A percentile compares a stretch with the other conserved stretches of the same genome.
Evolutionary conservation across 352 stramenopile genomes (phyloP).

Genomic region (Pythium angustatum): DNA sequence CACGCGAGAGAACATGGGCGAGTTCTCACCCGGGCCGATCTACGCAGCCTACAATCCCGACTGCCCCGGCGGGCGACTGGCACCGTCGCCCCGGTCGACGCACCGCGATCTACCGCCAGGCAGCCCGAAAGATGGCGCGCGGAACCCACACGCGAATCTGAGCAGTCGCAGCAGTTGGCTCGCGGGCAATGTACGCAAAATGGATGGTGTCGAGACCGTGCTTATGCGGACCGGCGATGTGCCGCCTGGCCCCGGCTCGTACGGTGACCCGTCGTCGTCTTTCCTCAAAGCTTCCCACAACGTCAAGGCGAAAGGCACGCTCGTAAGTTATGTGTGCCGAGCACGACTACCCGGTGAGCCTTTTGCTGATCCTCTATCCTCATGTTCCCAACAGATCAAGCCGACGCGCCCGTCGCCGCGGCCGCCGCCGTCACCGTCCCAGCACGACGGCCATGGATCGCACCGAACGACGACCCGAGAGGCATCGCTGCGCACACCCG

Average conservation of each 20-base stretch:
- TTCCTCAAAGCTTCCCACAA: conserved; percentile 81
- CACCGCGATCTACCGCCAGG: conserved; percentile 40
- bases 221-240: conserved; percentile 73
- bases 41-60: conserved; percentile 75
- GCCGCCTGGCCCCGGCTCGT: conserved; percentile 65
- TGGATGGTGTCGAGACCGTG: conserved; percentile 69
- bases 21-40: conserved; percentile 84
- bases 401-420: conserved; percentile 29
- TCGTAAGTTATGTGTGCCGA: conserved; percentile 19
- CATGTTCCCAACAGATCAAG: conserved; percentile 15
- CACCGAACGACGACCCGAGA: conserved; percentile 18
- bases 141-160: conserved; percentile 73
- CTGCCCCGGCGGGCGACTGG: conserved; percentile 61
- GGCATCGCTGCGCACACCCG: conserved; percentile 26
- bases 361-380: background rate
- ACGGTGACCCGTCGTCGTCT: conserved; percentile 66
- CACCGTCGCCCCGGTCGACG: conserved; percentile 44
- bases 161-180: conserved; percentile 83
- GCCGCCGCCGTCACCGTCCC: conserved; percentile 7
- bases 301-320: conserved; percentile 40
- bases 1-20: conserved; percentile 83
- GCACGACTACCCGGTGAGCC: no score
- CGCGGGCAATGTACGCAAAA: conserved; percentile 74
- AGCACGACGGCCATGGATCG: conserved; percentile 8
- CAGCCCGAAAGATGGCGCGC: conserved; percentile 42